Evolutionary conservation across 495 filamentous ascomycete species (phyloP).

Genomic region (Lasiosphaeriaceae sp.): DNA sequence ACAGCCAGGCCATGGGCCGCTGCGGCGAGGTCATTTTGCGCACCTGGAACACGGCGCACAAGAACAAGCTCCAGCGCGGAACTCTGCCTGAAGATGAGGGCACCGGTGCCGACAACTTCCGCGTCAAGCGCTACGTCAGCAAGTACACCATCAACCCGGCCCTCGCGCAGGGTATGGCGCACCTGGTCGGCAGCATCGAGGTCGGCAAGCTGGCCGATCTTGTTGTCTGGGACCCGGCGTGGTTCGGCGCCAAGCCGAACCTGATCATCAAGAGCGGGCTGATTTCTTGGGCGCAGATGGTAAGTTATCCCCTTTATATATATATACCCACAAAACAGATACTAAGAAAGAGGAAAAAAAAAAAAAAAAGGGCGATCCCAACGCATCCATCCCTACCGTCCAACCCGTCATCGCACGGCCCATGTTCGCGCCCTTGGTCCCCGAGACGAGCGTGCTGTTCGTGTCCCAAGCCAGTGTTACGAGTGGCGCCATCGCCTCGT

Average conservation of each 20-base stretch:
- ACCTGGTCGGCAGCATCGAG: conserved; percentile 84
- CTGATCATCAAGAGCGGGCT: conserved; percentile 87
- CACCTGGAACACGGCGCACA: conserved; percentile 98
- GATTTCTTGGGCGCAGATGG: conserved; percentile 84
- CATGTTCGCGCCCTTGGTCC: conserved; percentile 79
- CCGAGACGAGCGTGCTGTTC: conserved; percentile 72
- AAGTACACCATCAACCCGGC: conserved; percentile 99
- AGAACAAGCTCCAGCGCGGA: conserved; percentile 91
- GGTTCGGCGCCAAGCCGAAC: conserved; percentile 84
- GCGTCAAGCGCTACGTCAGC: conserved; percentile 89
- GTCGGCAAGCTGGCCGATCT: conserved; percentile 89
- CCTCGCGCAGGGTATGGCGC: conserved; percentile 87
- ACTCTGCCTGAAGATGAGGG: conserved; percentile 70
- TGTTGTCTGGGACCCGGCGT: conserved; percentile 81
- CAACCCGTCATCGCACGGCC: conserved; percentile 82
- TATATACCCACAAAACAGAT: background rate
- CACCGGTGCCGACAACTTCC: conserved; percentile 84
- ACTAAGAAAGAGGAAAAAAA: background rate
- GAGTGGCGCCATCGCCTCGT: conserved; percentile 59
- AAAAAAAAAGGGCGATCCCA: conserved; percentile 72
- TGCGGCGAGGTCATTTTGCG: conserved; percentile 92
- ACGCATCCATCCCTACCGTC: conserved; percentile 86
- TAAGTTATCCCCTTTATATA: conserved; percentile 29
- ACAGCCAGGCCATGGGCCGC: conserved; percentile 97
- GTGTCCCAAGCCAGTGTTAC: conserved; percentile 72